Percentiles rank a stretch among this genome's conserved stretches.
These are phyloP conservation scores for Cercospora sp. DNA, from an alignment of 2,329 filamentous ascomycete species.

Conservation along the genomic window DNA sequence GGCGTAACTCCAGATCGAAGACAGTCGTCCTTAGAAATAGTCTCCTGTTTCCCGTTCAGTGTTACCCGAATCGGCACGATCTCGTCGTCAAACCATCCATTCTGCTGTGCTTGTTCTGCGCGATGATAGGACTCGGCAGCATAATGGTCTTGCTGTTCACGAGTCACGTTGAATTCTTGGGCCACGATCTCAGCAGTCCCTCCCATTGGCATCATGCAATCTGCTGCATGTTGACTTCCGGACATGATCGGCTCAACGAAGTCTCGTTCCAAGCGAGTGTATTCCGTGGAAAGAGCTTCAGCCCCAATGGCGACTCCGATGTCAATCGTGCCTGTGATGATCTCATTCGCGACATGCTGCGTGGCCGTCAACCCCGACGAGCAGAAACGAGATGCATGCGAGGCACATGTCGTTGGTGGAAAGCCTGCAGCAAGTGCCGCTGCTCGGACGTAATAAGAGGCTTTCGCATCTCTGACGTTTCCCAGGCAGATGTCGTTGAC, in stretches of 20 bases:
- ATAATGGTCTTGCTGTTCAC: constrained; percentile 78
- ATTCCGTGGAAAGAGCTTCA: constrained; percentile 93
- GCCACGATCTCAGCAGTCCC: constrained; percentile 82
- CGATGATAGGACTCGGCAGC: constrained; percentile 72
- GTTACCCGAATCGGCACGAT: constrained; percentile 69
- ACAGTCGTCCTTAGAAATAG: constrained; percentile 69
- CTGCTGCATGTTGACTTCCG: constrained; percentile 68
- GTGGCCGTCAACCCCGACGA: constrained; percentile 72
- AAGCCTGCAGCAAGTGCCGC: constrained; percentile 86
- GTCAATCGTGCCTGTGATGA: constrained; percentile 68
- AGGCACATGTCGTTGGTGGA: constrained; percentile 79
- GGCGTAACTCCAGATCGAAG: constrained; percentile 62
- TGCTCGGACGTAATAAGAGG: constrained; percentile 83
- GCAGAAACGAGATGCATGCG: constrained; percentile 88
- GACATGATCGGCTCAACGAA: constrained; percentile 69
- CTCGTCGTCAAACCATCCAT: constrained; percentile 71
- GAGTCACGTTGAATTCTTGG: constrained; percentile 66
- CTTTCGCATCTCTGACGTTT: constrained; percentile 80
- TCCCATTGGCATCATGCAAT: constrained; percentile 87
- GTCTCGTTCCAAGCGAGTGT: constrained; percentile 73
- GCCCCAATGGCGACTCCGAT: constrained; percentile 81
- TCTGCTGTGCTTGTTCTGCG: constrained; percentile 66
- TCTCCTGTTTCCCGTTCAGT: constrained; percentile 55
- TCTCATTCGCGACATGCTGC: constrained; percentile 70
- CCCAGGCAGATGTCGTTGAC: constrained; percentile 78